Base-by-base conservation (phyloP, 2,329 filamentous ascomycete genomes). In the Trichoderma guizhouense region DNA sequence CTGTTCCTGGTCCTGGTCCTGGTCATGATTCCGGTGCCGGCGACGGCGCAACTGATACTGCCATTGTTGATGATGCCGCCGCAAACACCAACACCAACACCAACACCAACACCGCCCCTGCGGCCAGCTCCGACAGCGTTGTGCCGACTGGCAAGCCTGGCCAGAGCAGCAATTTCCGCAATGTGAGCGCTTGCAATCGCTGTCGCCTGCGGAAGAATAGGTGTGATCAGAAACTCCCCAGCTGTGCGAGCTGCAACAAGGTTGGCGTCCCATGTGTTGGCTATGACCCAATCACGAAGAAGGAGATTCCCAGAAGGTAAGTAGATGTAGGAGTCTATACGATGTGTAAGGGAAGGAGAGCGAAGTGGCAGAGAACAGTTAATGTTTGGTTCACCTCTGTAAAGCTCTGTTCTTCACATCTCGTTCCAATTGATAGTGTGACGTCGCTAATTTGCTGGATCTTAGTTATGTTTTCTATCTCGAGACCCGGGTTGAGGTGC, bases 201-300 rank as follows among this genome's bases (percentile, higher is more conserved):
- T 98, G 95, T 82, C 89, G 95, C 60, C 84, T 97, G 80, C 89
- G 95, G 78, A 98, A 98, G 86, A 98, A 98, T 80, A 88, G 94
- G 68, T 98, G 95, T 82, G 95, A 98, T 82, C 95, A 98, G 86
- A 91, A 92, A 75, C 87, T 98, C 73, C 95, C 95, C 9, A 93
- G 93, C 77, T 98, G 95, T 81, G 91, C 93, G 55, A 93, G 93
- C 76, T 98, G 95, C 82, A 94, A 95, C 80, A 98, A 98, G 84
- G 95, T 93, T n/a, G 88, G 89, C 72, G 93, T 97, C 60, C 91
- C 93, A 75, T 98, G 96, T 81, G 94, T 98, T 65, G 95, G 95
- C 74, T 98, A 97, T 81, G 95, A 98, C 80, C 95, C 95, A 39
- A 97, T 98, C 78, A 97, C 94, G 28, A 98, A 98, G 86, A 91